Conservation (phyloP, 805 yeast genomes). For the Vanderwaltozyma yarrowii region DNA sequence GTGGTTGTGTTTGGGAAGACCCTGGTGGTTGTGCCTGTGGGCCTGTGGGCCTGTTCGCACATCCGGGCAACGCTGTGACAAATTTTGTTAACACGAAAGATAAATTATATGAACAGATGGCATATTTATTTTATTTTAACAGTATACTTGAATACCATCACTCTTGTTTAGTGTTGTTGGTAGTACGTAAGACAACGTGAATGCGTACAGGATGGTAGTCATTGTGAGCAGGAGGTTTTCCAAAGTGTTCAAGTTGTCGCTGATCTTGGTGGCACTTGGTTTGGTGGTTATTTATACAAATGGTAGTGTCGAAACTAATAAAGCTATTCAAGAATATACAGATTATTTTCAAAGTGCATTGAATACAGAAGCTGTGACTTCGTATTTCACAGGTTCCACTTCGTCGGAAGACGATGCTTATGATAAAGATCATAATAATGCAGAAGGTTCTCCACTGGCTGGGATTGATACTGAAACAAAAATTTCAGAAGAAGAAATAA, state of each 20-base stretch:
- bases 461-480: not conserved
- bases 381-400: not conserved
- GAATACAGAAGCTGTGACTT: not conserved
- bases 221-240: not conserved
- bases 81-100: too few species aligned
- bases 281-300: not conserved
- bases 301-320: not conserved
- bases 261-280: not conserved
- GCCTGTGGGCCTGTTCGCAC: too few species aligned
- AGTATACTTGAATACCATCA: too few species aligned
- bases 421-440: not conserved
- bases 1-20: too few species aligned
- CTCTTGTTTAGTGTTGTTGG: too few species aligned
- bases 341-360: not conserved
- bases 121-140: too few species aligned
- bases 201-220: not conserved
- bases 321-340: not conserved
- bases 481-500: not conserved
- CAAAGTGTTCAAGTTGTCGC: not conserved
- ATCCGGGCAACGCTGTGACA: too few species aligned
- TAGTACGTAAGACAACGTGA: too few species aligned
- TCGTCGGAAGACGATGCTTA: not conserved
- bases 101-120: too few species aligned
- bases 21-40: too few species aligned
- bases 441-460: not conserved